A percentile compares a stretch with the other conserved stretches of the same genome.
Evolutionary conservation across 805 yeast species (phyloP).

Genomic region (Priceomyces castillae): DNA sequence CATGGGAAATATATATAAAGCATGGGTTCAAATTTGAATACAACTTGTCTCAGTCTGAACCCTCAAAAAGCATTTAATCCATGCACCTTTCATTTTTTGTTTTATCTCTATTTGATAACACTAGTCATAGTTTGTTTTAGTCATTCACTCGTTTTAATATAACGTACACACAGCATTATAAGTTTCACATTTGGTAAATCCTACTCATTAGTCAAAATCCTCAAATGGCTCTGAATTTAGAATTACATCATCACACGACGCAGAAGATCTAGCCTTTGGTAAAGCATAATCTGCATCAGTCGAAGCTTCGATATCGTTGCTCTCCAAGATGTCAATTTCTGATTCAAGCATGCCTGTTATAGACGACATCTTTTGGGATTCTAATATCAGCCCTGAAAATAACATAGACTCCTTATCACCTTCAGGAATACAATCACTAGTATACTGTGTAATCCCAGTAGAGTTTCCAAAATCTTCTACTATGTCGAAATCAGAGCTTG

Average conservation of each 20-base stretch:
- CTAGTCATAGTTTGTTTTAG: neutral
- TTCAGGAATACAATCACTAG: neutral
- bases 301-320: neutral
- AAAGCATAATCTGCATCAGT: neutral
- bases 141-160: constrained; percentile 3
- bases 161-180: constrained; percentile 1
- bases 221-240: constrained; percentile 7
- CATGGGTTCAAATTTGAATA: constrained; percentile 37
- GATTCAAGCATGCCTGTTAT: neutral
- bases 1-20: constrained; percentile 42
- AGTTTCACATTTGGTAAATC: neutral
- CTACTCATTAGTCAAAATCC: neutral
- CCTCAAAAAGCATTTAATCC: constrained; percentile 18
- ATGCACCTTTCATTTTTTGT: neutral
- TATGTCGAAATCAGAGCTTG: constrained; percentile 6
- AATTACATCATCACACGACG: neutral
- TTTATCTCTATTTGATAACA: neutral
- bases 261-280: neutral
- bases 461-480: neutral
- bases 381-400: neutral
- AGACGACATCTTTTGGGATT: neutral
- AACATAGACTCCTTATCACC: constrained; percentile 2
- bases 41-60: constrained; percentile 28
- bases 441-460: neutral
- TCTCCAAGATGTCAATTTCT: neutral